Base-by-base conservation (phyloP, 2,329 filamentous ascomycete genomes). In the Camillea tinctor region DNA sequence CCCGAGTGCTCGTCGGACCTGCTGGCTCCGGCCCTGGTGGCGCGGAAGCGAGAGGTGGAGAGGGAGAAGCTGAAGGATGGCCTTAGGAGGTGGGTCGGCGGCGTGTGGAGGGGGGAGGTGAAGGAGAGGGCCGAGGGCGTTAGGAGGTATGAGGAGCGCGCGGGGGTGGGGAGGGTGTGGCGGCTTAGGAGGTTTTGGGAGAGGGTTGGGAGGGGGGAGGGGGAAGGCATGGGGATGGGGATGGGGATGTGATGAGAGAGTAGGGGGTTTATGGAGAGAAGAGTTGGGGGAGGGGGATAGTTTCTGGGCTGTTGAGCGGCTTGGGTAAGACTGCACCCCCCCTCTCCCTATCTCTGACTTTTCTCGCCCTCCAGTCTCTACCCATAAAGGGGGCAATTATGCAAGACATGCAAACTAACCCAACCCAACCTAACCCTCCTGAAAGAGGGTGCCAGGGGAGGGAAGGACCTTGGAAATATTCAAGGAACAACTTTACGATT, bases 171-270 rank as follows among this genome's bases (percentile, higher is more conserved):
- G 2, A 76, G 83, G 50, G 87, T 89, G 6, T 85, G 86, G 80
- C 80, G 83, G 21, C 71, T 91, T 59, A 82, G 82, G 68, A 79
- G 80, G 61, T 90, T 89, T 69, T 91, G 88, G 87, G 88, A 91
- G 74, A 78, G 80, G 21, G 77, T 89, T 36, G 79, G 80, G 1
- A 73, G 73, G 17, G 80, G 78, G 22, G 51, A 50, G 52, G 73
- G n/a, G 80, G 78, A 23, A 50, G 48, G 52, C 53, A 52, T 11
- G n/a, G 60, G 60, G 44, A 56, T 54, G 26, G 59, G 50, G 58
- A 21, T 13, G 40, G 17, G 30, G 50, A 56, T 26, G 49, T 30
- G 15, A 15, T 55, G 20, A 17, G 36, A 44, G 11, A 22, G 36
- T 44, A 2, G n/a, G 26, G 24, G 20, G 15, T 40, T 8, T 63